Evolutionary conservation across 2,329 filamentous ascomycete species (phyloP), one percentile per base, ranked within the genome.

Genomic region (Domatiomyces globalis): DNA sequence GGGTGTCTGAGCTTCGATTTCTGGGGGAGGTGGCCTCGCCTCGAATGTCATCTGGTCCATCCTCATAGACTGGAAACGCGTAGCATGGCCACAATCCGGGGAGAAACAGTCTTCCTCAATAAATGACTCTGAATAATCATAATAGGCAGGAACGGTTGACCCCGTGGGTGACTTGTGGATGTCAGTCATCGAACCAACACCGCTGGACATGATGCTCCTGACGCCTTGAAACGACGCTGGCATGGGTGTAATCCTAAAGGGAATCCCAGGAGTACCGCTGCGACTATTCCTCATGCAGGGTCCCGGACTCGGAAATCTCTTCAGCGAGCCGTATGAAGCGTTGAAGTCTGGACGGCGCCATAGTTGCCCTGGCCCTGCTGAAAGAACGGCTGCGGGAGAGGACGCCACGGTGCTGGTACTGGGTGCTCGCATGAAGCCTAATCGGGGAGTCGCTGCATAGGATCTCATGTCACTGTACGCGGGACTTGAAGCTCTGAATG

Each of bases 71-170:
- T 50, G 20, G 45, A 48, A 51, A 17, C 42, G 43, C 1, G 18
- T 29, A 36, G 48, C 9, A 44, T 54, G 49, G 6, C 51, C 50
- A 15, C 43, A 43, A 12, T 29, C 22, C 4, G 52, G 52, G 6
- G 48, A 55, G 48, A 55, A 51, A 43, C 51, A 53, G 22, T 59
- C 53, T 45, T 59, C 56, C 42, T 55, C 53, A n/a, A 56, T 15
- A 49, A 59, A 61, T 1, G 56, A 59, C 46, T 61, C 60, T 9
- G 58, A 58, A 45, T 61, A 61, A 48, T 61, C 60, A 52, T 60
- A 61, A 43, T 60, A 61, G 17, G 51, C 53, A 49, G 60, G 58
- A 5, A 49, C 50, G 6, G 54, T 56, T 10, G 57, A 61, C 29
- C 51, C 57, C 8, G 60, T 60, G 9, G 56, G 53, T 4, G 60